Percentiles rank a stretch among this genome's conserved stretches.
Conservation (phyloP, 139 green algal species). For the Micromonas commoda region DNA sequence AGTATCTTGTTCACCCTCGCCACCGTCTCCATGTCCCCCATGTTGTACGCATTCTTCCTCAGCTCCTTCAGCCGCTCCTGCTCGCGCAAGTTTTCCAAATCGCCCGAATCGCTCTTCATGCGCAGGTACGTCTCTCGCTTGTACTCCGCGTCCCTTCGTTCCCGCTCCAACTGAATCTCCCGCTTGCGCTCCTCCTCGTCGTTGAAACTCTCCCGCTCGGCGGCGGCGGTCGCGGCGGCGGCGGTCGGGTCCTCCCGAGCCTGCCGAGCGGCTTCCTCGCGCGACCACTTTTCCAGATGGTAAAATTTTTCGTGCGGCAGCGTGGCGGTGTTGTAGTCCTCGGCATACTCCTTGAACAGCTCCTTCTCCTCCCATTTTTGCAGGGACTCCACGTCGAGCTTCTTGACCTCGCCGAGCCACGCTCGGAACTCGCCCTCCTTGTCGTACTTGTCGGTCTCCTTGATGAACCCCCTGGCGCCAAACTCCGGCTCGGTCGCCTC, state of each 20-base stretch:
- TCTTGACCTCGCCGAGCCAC: neutral
- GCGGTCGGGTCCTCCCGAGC: too few species aligned
- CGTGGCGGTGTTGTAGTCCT: slow-evolving; percentile 29
- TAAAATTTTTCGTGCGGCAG: slow-evolving; percentile 23
- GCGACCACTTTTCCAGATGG: neutral
- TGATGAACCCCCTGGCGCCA: neutral
- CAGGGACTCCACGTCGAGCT: neutral
- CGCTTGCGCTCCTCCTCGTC: neutral
- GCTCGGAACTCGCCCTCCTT: neutral
- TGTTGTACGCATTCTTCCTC: neutral
- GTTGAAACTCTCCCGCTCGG: neutral
- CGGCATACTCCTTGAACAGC: slow-evolving; percentile 22
- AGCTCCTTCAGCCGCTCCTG: neutral
- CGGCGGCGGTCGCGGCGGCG: too few species aligned
- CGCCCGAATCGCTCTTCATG: neutral
- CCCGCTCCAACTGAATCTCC: neutral
- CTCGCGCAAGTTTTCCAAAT: neutral
- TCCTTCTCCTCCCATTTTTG: slow-evolving; percentile 16
- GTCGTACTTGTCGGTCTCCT: slow-evolving; percentile 10
- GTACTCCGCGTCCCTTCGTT: neutral
- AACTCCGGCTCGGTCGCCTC: neutral
- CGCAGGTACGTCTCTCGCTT: neutral
- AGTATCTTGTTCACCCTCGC: neutral
- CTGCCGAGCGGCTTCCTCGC: neutral
- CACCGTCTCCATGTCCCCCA: neutral